Conservation (phyloP, 805 yeast genomes). For the Cyberlindnera bimundalis region DNA sequence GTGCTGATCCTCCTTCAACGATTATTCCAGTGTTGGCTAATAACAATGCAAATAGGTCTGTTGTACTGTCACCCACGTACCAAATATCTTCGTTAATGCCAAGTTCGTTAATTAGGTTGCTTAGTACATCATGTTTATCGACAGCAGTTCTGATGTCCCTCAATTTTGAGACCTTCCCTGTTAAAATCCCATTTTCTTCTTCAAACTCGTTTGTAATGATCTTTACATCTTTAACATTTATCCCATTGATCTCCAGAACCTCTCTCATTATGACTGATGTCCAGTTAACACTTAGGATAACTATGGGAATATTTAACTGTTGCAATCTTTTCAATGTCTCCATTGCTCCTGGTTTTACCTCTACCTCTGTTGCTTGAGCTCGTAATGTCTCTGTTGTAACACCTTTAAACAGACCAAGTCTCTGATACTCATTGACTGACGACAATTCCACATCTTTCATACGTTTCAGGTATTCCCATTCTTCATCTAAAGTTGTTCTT, state of each 20-base stretch:
- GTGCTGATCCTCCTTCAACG: constrained; percentile 39
- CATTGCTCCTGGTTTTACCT: constrained; percentile 34
- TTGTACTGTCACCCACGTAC: constrained; percentile 62
- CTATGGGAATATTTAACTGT: constrained; percentile 32
- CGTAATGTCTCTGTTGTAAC: constrained; percentile 32
- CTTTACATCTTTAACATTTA: constrained; percentile 21
- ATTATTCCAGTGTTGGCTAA: constrained; percentile 46
- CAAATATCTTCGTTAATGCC: constrained; percentile 25
- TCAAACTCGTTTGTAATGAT: constrained; percentile 52
- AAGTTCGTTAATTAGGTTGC: constrained; percentile 20
- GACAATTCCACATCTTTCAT: constrained; percentile 43
- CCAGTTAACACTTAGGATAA: constrained; percentile 62
- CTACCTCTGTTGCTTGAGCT: constrained; percentile 35
- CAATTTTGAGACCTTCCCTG: constrained; percentile 4
- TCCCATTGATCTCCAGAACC: constrained; percentile 26
- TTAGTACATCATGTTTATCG: constrained; percentile 41
- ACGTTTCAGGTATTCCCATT: constrained; percentile 43
- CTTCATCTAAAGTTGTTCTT: constrained; percentile 36
- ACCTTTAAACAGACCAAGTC: constrained; percentile 39
- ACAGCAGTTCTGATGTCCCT: constrained; percentile 46
- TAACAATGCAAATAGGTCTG: constrained; percentile 52
- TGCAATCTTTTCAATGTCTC: constrained; percentile 16
- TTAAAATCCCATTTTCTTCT: constrained; percentile 21
- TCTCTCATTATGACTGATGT: constrained; percentile 44
- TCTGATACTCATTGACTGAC: constrained; percentile 43